Evolutionary conservation across 257 asterid species (phyloP).

Genomic region (Primulina tabacum): DNA sequence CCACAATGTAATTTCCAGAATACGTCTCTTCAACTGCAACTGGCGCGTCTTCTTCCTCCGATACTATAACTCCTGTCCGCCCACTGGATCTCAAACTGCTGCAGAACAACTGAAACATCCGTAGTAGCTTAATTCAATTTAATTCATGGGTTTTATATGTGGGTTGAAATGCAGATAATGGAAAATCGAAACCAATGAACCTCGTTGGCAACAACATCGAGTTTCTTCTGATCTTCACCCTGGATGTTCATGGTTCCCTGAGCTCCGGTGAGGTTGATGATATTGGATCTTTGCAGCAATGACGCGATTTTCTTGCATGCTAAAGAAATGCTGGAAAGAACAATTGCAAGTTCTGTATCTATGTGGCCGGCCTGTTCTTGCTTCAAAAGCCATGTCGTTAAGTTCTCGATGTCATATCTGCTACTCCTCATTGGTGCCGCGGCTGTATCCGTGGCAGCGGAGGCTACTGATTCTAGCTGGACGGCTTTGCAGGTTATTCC

Average conservation of each 20-base stretch:
- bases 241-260: conserved; percentile 78
- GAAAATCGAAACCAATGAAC: conserved; percentile 25
- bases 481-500: conserved; percentile 47
- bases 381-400: conserved; percentile 70
- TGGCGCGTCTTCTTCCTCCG: conserved; percentile 88
- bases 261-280: conserved; percentile 70
- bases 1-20: conserved; percentile 84
- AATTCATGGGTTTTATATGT: not conserved
- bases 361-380: conserved; percentile 66
- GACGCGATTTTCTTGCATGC: conserved; percentile 87
- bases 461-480: conserved; percentile 27
- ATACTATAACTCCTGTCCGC: conserved; percentile 78
- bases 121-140: not conserved
- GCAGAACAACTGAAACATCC: conserved; percentile 56
- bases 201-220: conserved; percentile 80
- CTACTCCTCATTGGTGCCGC: conserved; percentile 31
- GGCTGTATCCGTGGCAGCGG: not conserved
- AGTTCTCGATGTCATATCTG: conserved; percentile 55
- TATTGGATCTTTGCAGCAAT: conserved; percentile 67
- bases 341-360: conserved; percentile 72
- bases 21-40: conserved; percentile 86
- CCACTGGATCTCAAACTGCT: conserved; percentile 79
- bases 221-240: conserved; percentile 90
- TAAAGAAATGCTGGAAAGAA: conserved; percentile 73
- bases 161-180: not conserved